Evolutionary conservation across 768 basidiomycete genomes (phyloP).

Genomic region (Leccinum subgranulosum): DNA sequence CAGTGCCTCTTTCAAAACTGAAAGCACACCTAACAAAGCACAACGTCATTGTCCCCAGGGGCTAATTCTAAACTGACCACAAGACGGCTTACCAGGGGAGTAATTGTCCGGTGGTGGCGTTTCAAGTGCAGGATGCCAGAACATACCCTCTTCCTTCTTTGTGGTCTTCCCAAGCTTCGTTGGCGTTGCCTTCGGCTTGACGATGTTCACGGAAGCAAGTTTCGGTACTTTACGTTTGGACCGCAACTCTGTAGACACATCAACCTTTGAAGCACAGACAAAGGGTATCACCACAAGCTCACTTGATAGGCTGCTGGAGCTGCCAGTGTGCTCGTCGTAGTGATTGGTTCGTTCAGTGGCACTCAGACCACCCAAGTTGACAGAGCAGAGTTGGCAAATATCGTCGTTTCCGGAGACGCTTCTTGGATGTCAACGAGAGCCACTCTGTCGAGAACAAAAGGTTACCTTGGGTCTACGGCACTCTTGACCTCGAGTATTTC

Average conservation of each 20-base stretch:
- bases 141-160: slow-evolving; percentile 40
- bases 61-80: neutral
- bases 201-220: neutral
- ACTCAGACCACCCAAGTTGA: slow-evolving; percentile 39
- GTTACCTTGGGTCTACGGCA: slow-evolving; percentile 12
- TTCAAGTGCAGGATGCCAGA: slow-evolving; percentile 58
- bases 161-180: slow-evolving; percentile 13
- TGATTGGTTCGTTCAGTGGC: slow-evolving; percentile 46
- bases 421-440: slow-evolving; percentile 4
- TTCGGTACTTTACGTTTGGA: slow-evolving; percentile 16
- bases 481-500: slow-evolving; percentile 19
- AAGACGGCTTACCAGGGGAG: slow-evolving; percentile 58
- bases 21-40: slow-evolving; percentile 53
- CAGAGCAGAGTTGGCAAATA: slow-evolving; percentile 51
- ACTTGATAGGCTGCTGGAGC: slow-evolving; percentile 21
- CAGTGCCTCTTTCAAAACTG: slow-evolving; percentile 56
- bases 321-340: slow-evolving; percentile 56
- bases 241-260: slow-evolving; percentile 9
- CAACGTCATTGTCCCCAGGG: slow-evolving; percentile 11
- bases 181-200: neutral
- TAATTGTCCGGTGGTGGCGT: slow-evolving; percentile 51
- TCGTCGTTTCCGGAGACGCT: slow-evolving; percentile 17
- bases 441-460: neutral
- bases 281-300: neutral
- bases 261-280: neutral